Conservation (phyloP, 257 asterid genomes). For the Penstemon barbatus region DNA sequence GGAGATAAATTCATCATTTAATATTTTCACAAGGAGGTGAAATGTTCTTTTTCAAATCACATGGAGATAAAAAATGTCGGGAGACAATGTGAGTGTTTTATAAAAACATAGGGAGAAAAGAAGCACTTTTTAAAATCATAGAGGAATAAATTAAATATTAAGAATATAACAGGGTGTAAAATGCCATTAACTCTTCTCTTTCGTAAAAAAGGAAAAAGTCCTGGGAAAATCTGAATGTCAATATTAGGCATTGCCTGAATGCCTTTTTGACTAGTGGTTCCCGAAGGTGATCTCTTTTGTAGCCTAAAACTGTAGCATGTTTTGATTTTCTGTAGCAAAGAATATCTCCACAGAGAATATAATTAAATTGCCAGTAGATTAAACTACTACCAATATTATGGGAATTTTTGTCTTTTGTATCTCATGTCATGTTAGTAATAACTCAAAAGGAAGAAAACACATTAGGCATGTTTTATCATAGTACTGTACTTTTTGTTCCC, state of each 20-base stretch:
- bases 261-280: constrained; percentile 24
- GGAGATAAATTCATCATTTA: too few species aligned
- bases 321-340: constrained; percentile 27
- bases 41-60: too few species aligned
- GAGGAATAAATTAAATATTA: too few species aligned
- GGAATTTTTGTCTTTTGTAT: constrained; percentile 17
- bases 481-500: constrained; percentile 26
- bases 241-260: constrained; percentile 3
- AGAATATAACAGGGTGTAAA: too few species aligned
- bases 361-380: not conserved
- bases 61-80: too few species aligned
- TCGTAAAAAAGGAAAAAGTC: not conserved
- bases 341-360: constrained; percentile 29
- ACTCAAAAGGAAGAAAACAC: constrained; percentile 3
- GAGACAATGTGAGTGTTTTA: too few species aligned
- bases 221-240: not conserved
- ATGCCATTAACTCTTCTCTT: not conserved
- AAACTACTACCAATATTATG: constrained; percentile 16
- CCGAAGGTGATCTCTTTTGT: constrained; percentile 25
- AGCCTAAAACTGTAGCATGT: constrained; percentile 26
- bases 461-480: not conserved
- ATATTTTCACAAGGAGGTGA: too few species aligned
- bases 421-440: constrained; percentile 1
- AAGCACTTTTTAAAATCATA: too few species aligned
- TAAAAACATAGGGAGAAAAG: too few species aligned